A percentile compares a stretch with the other conserved stretches of the same genome.
These are phyloP conservation scores for Moesziomyces globuligerus DNA, from an alignment of 1,284 basidiomycete species.

Conservation along the genomic window DNA sequence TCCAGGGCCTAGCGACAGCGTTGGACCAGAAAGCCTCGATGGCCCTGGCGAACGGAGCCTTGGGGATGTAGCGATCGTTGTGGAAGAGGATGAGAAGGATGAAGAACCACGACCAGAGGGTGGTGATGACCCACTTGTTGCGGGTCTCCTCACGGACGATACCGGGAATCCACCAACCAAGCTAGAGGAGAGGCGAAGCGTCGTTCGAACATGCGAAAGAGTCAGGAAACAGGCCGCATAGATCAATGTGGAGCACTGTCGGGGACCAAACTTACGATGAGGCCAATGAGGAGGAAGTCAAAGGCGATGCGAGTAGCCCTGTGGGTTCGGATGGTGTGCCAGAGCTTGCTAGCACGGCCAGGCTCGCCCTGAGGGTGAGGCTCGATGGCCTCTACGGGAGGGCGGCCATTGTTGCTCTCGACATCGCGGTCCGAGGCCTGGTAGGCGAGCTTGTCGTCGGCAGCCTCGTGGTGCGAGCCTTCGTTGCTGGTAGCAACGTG, in stretches of 20 bases:
- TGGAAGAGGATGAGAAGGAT: constrained; percentile 64
- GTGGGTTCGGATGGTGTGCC: constrained; percentile 42
- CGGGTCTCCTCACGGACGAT: constrained; percentile 49
- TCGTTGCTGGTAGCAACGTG: constrained; percentile 22
- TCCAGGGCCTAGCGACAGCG: constrained; percentile 47
- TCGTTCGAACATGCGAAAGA: not conserved
- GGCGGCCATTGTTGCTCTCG: constrained; percentile 33
- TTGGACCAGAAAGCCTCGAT: constrained; percentile 45
- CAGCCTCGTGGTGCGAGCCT: constrained; percentile 33
- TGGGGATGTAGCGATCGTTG: constrained; percentile 59
- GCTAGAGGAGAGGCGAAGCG: too few relatives aligned
- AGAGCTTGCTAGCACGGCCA: constrained; percentile 34
- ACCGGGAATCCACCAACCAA: constrained; percentile 54
- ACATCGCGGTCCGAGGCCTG: constrained; percentile 45
- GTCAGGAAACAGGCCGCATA: not conserved
- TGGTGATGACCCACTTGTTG: constrained; percentile 53
- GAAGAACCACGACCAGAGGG: constrained; percentile 59
- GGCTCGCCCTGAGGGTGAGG: constrained; percentile 49
- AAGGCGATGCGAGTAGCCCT: constrained; percentile 33
- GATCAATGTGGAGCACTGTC: not conserved
- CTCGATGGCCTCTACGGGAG: constrained; percentile 36
- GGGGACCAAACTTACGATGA: constrained; percentile 20
- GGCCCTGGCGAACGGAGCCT: constrained; percentile 52
- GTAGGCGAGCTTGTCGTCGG: constrained; percentile 49
- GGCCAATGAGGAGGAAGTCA: constrained; percentile 38